phyloP scores from a whole-genome alignment of 2,329 filamentous ascomycete genomes.

The Talaromyces marneffei region DNA sequence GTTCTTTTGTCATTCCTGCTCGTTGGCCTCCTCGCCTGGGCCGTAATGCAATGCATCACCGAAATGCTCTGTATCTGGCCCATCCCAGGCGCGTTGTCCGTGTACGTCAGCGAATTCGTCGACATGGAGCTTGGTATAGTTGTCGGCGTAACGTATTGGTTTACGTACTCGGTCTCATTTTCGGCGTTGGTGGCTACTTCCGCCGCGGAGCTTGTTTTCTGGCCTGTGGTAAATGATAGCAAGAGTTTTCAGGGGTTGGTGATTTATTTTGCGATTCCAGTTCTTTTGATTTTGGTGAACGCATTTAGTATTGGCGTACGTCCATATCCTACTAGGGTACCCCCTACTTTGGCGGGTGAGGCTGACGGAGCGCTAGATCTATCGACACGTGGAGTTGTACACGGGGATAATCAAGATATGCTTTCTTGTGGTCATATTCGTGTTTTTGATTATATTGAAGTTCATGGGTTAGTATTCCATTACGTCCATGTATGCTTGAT shows the following conservation, averaged over 20 bases:
- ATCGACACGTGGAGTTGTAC: conserved; percentile 6
- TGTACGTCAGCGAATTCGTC: conserved; percentile 33
- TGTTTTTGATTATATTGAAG: conserved; percentile 10
- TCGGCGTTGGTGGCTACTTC: conserved; percentile 25
- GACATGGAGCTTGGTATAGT: conserved; percentile 34
- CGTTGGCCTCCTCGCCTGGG: conserved; percentile 29
- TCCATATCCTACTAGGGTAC: too few relatives aligned
- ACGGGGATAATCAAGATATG: conserved; percentile 5
- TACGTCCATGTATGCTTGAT: not conserved
- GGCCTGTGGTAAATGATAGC: conserved; percentile 17
- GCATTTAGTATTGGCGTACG: conserved; percentile 8
- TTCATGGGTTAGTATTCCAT: conserved; percentile 7
- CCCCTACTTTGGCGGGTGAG: too few relatives aligned
- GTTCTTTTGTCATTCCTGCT: conserved; percentile 28
- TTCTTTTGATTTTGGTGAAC: conserved; percentile 17
- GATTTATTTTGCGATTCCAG: conserved; percentile 20
- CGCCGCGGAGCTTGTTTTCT: conserved; percentile 24
- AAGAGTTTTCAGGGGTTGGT: conserved; percentile 21
- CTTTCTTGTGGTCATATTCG: conserved; percentile 7
- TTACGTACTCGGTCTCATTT: conserved; percentile 27
- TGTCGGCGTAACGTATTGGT: conserved; percentile 34
- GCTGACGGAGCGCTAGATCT: conserved; percentile 1
- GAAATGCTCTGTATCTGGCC: conserved; percentile 36
- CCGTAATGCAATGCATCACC: conserved; percentile 36
- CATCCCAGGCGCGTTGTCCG: conserved; percentile 32